Conservation (phyloP, 106 monocot species). For the Platanthera zijinensis region DNA sequence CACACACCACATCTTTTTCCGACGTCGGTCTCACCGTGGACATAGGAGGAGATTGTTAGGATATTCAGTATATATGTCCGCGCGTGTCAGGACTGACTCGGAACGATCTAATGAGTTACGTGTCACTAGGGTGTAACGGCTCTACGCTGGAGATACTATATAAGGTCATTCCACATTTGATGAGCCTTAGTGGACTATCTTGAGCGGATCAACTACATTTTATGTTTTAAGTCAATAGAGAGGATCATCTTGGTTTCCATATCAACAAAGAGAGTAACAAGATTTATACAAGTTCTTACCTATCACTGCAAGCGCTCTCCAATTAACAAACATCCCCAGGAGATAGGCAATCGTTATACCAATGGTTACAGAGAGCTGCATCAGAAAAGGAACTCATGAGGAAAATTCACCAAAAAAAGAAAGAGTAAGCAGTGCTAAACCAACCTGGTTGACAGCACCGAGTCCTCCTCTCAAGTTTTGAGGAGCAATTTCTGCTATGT, state of each 20-base stretch:
- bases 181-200: too few species aligned
- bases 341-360: slow-evolving; percentile 78
- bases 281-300: slow-evolving; percentile 26
- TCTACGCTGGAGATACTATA: too few species aligned
- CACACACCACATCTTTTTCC: too few species aligned
- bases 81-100: too few species aligned
- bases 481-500: slow-evolving; percentile 93
- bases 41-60: too few species aligned
- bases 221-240: neutral
- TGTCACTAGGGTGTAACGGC: too few species aligned
- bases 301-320: slow-evolving; percentile 81
- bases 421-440: neutral
- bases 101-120: too few species aligned
- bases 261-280: neutral
- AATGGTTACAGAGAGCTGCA: slow-evolving; percentile 83
- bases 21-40: too few species aligned
- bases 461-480: slow-evolving; percentile 95
- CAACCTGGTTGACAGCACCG: slow-evolving; percentile 84
- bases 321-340: slow-evolving; percentile 77
- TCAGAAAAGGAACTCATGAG: neutral
- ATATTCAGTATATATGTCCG: too few species aligned
- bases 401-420: neutral
- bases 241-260: neutral
- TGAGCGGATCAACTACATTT: too few species aligned
- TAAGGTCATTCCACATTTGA: too few species aligned